Evolutionary conservation across 768 basidiomycete genomes (phyloP).

Genomic region (Neoboletus brunneissimus): DNA sequence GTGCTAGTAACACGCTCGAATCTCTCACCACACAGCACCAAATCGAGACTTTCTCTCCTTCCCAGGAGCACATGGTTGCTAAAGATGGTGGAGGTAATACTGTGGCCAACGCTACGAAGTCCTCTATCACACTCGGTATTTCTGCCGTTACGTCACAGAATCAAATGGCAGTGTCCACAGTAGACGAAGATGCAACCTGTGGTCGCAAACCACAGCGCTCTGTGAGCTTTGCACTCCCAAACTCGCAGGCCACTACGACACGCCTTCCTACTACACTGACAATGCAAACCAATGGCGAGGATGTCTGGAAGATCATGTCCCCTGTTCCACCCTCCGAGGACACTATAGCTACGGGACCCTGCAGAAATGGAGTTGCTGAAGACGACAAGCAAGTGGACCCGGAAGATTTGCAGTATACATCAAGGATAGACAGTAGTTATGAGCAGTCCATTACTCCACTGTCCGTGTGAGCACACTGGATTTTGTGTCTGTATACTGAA

Average conservation of each 20-base stretch:
- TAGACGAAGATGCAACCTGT: neutral
- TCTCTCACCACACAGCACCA: neutral
- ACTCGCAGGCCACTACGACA: neutral
- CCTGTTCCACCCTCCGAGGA: too few relatives aligned
- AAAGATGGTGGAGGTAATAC: neutral
- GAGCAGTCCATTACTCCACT: neutral
- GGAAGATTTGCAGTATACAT: too few relatives aligned
- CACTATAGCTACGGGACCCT: too few relatives aligned
- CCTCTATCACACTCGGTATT: neutral
- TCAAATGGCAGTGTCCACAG: neutral
- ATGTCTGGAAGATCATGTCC: too few relatives aligned
- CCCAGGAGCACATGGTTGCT: neutral
- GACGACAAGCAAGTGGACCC: too few relatives aligned
- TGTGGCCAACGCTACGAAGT: neutral
- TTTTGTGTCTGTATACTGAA: neutral
- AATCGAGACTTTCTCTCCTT: neutral
- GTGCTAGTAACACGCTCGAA: neutral
- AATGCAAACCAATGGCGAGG: neutral
- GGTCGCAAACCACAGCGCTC: too few relatives aligned
- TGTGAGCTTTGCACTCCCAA: neutral
- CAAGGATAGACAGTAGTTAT: neutral
- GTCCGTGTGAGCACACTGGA: slow-evolving; percentile 1
- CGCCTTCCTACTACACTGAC: too few relatives aligned
- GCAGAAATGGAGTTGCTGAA: too few relatives aligned
- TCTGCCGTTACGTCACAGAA: neutral